phyloP scores from a whole-genome alignment of 306 rosid species.

The Glycine latifolia region DNA sequence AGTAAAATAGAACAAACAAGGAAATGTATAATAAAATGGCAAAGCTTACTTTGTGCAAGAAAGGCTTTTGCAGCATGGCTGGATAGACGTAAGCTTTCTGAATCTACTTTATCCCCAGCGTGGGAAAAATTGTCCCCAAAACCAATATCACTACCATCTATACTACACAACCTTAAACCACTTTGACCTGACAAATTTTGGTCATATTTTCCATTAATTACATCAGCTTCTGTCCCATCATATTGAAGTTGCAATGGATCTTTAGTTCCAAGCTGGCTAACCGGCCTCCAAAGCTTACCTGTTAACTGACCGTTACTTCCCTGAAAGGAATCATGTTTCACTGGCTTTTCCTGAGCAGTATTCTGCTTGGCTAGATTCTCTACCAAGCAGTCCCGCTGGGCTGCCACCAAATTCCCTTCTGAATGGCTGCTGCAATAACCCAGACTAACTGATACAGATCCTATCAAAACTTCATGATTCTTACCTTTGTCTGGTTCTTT shows the following conservation, averaged over 20 bases:
- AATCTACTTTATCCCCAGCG: conserved; percentile 46
- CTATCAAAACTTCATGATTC: conserved; percentile 81
- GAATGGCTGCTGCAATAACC: conserved; percentile 60
- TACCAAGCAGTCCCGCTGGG: conserved; percentile 46
- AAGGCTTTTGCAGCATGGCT: conserved; percentile 73
- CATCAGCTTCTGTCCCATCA: conserved; percentile 58
- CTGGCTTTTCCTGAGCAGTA: conserved; percentile 59
- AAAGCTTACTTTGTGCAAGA: conserved; percentile 76
- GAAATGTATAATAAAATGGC: conserved; percentile 2
- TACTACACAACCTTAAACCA: conserved; percentile 49
- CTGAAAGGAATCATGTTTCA: conserved; percentile 58
- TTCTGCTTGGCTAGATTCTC: conserved; percentile 60
- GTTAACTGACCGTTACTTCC: conserved; percentile 54
- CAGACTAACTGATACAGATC: conserved; percentile 81
- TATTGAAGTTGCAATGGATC: conserved; percentile 54
- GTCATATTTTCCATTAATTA: conserved; percentile 52
- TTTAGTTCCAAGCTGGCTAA: conserved; percentile 65
- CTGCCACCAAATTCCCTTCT: conserved; percentile 52
- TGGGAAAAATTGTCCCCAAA: conserved; percentile 36
- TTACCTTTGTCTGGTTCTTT: conserved; percentile 63
- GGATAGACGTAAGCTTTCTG: conserved; percentile 54
- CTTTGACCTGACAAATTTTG: conserved; percentile 46
- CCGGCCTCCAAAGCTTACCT: conserved; percentile 82
- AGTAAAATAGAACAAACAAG: conserved; percentile 1
- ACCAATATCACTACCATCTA: conserved; percentile 48